These are phyloP conservation scores for Rhodotorula babjevae DNA, from an alignment of 768 basidiomycete genomes.

Conservation along the genomic window DNA sequence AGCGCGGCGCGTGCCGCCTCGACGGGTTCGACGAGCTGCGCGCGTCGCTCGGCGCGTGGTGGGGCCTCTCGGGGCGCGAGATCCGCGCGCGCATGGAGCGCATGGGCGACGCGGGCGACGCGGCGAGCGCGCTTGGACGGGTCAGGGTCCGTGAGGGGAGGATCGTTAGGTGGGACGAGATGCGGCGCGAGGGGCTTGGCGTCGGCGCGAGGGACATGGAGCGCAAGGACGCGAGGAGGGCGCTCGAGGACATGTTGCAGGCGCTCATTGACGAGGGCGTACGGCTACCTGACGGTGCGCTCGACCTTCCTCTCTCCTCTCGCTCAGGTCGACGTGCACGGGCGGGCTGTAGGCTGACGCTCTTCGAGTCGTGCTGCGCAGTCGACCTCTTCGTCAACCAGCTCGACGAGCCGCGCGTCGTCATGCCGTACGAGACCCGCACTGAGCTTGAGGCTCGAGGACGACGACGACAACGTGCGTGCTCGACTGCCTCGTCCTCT, in stretches of 20 bases:
- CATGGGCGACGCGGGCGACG: not conserved
- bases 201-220: not conserved
- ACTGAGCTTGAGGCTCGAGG: not conserved
- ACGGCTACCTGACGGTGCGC: constrained; percentile 6
- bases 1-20: not conserved
- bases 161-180: not conserved
- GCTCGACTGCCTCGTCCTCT: not conserved
- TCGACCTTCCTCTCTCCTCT: not conserved
- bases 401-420: constrained; percentile 21
- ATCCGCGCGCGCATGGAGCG: constrained; percentile 3
- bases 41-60: constrained; percentile 2
- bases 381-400: constrained; percentile 26
- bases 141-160: constrained; percentile 2
- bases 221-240: not conserved
- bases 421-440: constrained; percentile 9
- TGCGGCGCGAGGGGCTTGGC: not conserved
- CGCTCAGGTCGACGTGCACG: not conserved
- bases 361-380: not conserved
- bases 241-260: constrained; percentile 4
- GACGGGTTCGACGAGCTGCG: constrained; percentile 16
- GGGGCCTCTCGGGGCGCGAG: constrained; percentile 6
- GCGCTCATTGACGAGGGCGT: not conserved
- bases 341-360: too few species aligned
- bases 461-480: not conserved
- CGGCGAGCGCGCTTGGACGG: not conserved